Conservation (phyloP, 2,329 filamentous ascomycete species). For the Penicillium sp. region DNA sequence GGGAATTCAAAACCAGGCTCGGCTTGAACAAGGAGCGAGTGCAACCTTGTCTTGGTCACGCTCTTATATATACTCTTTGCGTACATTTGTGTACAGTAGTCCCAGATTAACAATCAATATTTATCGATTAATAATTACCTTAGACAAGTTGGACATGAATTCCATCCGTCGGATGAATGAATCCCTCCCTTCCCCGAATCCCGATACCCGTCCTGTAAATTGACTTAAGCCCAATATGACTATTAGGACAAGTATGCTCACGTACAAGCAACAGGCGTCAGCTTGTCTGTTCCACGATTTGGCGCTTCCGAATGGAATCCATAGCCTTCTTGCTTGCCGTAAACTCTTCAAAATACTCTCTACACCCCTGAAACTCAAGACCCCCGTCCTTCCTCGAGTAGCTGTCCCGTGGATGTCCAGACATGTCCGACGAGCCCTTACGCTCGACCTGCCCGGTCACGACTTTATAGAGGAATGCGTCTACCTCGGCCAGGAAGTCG, state of each 20-base stretch:
- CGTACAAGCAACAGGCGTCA: neutral
- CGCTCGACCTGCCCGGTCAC: constrained; percentile 1
- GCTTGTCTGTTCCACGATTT: neutral
- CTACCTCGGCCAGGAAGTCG: constrained; percentile 3
- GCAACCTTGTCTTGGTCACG: no score
- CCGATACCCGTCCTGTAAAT: no score
- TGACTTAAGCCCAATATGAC: no score
- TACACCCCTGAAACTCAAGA: neutral
- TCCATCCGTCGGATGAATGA: no score
- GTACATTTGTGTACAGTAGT: no score
- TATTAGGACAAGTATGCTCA: neutral
- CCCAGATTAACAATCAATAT: no score
- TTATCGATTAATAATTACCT: no score
- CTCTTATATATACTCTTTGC: no score
- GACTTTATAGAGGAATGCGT: constrained; percentile 2
- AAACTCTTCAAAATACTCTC: neutral
- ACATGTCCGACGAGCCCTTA: neutral
- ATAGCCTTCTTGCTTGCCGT: neutral
- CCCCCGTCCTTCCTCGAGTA: neutral
- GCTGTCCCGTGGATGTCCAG: constrained; percentile 2
- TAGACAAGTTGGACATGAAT: no score
- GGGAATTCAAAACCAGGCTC: no score
- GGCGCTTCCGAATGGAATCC: neutral
- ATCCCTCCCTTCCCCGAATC: no score
- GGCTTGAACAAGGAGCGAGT: no score